phyloP scores from a whole-genome alignment of 148 eudicot genomes.

The Tetragonia tetragonoides region DNA sequence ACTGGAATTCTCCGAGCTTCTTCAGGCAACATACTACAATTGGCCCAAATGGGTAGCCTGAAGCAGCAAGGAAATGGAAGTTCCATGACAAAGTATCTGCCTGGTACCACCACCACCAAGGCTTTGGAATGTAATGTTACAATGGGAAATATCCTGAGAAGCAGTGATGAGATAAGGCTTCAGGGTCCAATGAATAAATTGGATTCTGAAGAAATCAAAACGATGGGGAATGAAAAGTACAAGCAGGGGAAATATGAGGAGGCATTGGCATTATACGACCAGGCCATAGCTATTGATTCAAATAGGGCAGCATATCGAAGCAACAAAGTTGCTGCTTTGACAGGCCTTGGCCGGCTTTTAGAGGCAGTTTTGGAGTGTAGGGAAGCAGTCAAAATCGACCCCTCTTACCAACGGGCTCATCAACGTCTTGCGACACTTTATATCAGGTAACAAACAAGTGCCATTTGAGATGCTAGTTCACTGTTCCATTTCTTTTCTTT shows the following conservation, averaged over 20 bases:
- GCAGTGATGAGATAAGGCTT: constrained; percentile 14
- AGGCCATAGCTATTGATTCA: constrained; percentile 57
- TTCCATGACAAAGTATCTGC: not conserved
- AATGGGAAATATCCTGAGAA: constrained; percentile 33
- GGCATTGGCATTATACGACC: constrained; percentile 57
- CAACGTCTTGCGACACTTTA: constrained; percentile 62
- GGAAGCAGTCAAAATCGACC: constrained; percentile 63
- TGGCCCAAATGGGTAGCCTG: constrained; percentile 44
- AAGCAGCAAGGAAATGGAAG: constrained; percentile 25
- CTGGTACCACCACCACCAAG: constrained; percentile 18
- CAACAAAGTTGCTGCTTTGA: constrained; percentile 65
- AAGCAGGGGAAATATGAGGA: constrained; percentile 64
- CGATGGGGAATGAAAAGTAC: constrained; percentile 66
- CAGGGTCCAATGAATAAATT: constrained; percentile 27
- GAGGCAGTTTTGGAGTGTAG: constrained; percentile 63
- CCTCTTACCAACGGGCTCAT: constrained; percentile 66
- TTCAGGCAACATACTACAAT: constrained; percentile 44
- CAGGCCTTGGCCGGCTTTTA: constrained; percentile 55
- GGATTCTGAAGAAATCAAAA: constrained; percentile 55
- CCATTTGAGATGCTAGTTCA: not conserved
- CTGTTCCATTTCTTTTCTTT: not conserved
- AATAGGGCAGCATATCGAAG: constrained; percentile 53
- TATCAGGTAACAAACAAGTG: constrained; percentile 42
- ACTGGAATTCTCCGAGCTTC: constrained; percentile 35
- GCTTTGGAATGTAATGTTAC: constrained; percentile 17